A percentile compares a stretch with the other conserved stretches of the same genome.
Conservation (phyloP, 2,329 filamentous ascomycete species). For the Nannizziopsis barbatae region DNA sequence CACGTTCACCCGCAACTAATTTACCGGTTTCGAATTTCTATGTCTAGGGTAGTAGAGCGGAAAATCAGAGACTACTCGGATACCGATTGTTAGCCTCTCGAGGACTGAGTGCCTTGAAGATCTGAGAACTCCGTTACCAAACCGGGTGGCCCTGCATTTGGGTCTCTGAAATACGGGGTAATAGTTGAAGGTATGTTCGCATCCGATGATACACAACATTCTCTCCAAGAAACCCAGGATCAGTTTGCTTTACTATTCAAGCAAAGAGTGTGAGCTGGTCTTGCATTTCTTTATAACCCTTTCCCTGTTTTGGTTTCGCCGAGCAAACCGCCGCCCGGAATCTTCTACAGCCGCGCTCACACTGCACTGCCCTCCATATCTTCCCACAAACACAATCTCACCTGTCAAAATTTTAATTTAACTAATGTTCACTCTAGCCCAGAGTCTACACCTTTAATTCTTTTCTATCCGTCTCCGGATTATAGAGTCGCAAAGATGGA, state of each 20-base stretch:
- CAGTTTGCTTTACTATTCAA: not conserved
- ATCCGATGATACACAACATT: not conserved
- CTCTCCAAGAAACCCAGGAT: not conserved
- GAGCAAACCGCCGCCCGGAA: constrained; percentile 4
- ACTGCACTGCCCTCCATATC: not conserved
- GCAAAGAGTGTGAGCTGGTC: not conserved
- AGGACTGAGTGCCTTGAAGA: too few species aligned
- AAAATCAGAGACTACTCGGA: not conserved
- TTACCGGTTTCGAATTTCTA: not conserved
- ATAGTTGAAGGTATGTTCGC: too few species aligned
- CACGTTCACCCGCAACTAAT: not conserved
- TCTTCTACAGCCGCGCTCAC: constrained; percentile 3
- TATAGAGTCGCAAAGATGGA: constrained; percentile 36
- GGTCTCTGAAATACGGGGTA: too few species aligned
- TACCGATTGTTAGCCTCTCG: not conserved
- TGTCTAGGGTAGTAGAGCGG: not conserved
- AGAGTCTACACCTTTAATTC: not conserved
- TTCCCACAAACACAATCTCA: constrained; percentile 3
- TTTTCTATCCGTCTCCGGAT: not conserved
- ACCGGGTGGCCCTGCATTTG: too few species aligned
- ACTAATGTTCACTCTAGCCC: not conserved
- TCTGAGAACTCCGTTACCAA: too few species aligned
- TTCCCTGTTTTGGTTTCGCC: not conserved
- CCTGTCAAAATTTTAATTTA: not conserved
- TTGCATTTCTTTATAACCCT: not conserved